Percentiles rank a stretch among this genome's conserved stretches.
Evolutionary conservation across 768 basidiomycete genomes (phyloP).

Genomic region (Tricholoma furcatifolium): DNA sequence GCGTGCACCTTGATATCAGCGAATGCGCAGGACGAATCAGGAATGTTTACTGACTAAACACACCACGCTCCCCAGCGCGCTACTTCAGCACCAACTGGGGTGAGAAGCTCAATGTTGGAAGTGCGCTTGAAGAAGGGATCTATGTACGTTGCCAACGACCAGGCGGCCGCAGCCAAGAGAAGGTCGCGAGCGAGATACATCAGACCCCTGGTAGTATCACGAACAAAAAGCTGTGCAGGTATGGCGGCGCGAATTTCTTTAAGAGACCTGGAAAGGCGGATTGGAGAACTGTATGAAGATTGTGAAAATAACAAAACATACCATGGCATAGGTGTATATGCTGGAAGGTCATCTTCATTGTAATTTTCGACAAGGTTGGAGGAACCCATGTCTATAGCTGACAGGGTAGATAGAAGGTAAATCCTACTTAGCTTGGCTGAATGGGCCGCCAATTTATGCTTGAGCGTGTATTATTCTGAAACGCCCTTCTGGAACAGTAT

Average conservation of each 20-base stretch:
- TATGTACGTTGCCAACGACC: conserved; percentile 41
- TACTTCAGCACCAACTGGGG: conserved; percentile 34
- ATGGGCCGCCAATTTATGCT: conserved; percentile 10
- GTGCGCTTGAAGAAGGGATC: conserved; percentile 38
- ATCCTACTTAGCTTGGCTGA: background rate
- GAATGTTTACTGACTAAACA: conserved; percentile 37
- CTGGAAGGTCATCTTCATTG: conserved; percentile 39
- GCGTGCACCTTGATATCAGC: background rate
- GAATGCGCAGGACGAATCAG: background rate
- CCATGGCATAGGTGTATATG: conserved; percentile 47
- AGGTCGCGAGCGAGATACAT: conserved; percentile 47
- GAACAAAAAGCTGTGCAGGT: conserved; percentile 42
- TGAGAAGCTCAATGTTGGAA: conserved; percentile 21
- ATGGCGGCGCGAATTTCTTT: conserved; percentile 51
- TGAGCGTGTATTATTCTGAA: conserved; percentile 9
- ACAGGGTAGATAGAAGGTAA: conserved; percentile 9
- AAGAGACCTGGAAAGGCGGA: conserved; percentile 34
- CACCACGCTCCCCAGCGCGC: conserved; percentile 43
- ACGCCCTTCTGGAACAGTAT: conserved; percentile 1
- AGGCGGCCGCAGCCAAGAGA: conserved; percentile 37
- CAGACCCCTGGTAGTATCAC: conserved; percentile 40
- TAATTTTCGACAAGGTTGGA: conserved; percentile 22
- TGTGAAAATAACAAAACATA: conserved; percentile 18
- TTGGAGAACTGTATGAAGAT: background rate
- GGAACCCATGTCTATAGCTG: conserved; percentile 13